Evolutionary conservation across 257 asterid genomes (phyloP).

Genomic region (Solanum virginianum): DNA sequence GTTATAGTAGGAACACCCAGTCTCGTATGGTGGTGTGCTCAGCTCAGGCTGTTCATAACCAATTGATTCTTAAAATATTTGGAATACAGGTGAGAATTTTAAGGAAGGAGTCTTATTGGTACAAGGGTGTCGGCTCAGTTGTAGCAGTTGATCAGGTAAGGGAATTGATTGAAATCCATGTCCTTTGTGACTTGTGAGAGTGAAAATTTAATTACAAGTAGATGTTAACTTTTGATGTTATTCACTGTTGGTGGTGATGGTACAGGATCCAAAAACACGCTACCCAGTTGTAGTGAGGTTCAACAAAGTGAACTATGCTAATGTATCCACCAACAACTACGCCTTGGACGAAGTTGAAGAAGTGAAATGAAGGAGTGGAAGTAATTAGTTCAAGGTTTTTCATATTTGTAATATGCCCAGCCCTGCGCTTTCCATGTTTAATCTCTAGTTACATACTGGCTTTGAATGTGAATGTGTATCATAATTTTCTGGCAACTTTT

Average conservation of each 20-base stretch:
- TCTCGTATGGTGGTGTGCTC: background rate
- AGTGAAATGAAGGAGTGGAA: slow-evolving; percentile 14
- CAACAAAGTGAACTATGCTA: slow-evolving; percentile 62
- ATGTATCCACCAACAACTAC: slow-evolving; percentile 77
- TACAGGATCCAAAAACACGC: slow-evolving; percentile 61
- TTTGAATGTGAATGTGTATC: slow-evolving; percentile 7
- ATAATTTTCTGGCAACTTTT: background rate
- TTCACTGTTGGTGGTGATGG: background rate
- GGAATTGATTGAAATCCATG: background rate
- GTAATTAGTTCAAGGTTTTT: background rate
- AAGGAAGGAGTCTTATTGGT: slow-evolving; percentile 84
- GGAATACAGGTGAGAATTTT: slow-evolving; percentile 55
- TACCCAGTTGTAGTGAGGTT: slow-evolving; percentile 77
- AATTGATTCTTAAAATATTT: background rate
- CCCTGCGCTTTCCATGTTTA: background rate
- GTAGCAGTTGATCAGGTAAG: slow-evolving; percentile 82
- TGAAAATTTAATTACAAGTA: background rate
- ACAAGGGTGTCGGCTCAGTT: slow-evolving; percentile 70
- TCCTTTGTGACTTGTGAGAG: background rate
- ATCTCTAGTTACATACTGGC: slow-evolving; percentile 4
- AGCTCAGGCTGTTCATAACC: background rate
- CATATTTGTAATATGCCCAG: slow-evolving; percentile 7
- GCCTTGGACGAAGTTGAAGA: slow-evolving; percentile 69
- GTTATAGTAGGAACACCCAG: background rate
- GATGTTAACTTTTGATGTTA: background rate